Base-by-base conservation (phyloP, 2,329 filamentous ascomycete species). In the Monilinia fructigena region DNA sequence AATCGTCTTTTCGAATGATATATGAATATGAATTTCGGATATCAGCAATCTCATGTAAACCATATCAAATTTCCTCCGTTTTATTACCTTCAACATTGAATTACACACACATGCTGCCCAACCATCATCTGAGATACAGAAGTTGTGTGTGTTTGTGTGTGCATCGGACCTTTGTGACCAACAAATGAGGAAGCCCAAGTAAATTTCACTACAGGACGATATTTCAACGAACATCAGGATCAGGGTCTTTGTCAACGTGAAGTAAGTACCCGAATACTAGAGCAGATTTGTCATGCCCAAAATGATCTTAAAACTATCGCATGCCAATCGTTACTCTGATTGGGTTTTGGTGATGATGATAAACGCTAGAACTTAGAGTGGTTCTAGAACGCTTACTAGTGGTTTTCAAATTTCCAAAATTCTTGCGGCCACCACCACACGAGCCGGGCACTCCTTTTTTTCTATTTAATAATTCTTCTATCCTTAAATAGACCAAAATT, bases 301-400 rank as follows among this genome's bases (percentile, higher is more conserved):
- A 5, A 23, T 48, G 42, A 35, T 47, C 55, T 23, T 31, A 2
- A n/a, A 2, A 16, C 52, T 38, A 35, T 28, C 35, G 52, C 56
- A 59, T 26, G 56, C 35, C 18, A 31, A 48, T 59, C 47, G 26
- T 47, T 11, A n/a, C 40, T 47, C 40, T 10, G 55, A 59, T n/a
- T 59, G 40, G 42, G 20, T 31, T 31, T 31, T 54, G 40, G 16
- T 47, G 42, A 47, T 31, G n/a, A 18, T 18, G 28, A 55, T 55
- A 12, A 35, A 55, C 31, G 31, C 53, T 50, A 50, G n/a, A 50
- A 23, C 20, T 23, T 54, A 35, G 28, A 14, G 56, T 26, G 26
- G 20, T 35, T 59, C 56, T 59, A 48, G 56, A 48, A 59, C 42
- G 18, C 55, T 47, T 45, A 20, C 47, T 59, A 56, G 48, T 50